A percentile compares a stretch with the other conserved stretches of the same genome.
Conservation (phyloP, 176 grass and related monocot genomes). For the Raddia distichophylla region DNA sequence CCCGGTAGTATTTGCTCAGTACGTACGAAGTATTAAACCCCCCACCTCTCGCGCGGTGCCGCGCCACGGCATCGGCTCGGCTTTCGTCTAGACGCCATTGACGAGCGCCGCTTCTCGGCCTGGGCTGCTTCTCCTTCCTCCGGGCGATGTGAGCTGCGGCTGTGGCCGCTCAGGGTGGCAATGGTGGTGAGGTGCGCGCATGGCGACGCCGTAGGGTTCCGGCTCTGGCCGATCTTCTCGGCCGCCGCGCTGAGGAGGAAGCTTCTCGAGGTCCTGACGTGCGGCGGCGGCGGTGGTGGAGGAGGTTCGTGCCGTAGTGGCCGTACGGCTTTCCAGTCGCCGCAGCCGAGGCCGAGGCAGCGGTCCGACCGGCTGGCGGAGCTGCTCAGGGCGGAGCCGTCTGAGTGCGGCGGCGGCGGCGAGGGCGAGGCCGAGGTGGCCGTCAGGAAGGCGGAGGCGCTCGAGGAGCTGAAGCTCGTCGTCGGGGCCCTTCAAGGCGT, state of each 20-base stretch:
- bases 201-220: conserved; percentile 47
- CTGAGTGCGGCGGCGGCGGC: conserved; percentile 59
- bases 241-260: conserved; percentile 56
- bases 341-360: conserved; percentile 30
- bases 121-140: background rate
- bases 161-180: background rate
- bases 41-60: background rate
- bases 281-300: conserved; percentile 33
- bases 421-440: conserved; percentile 23
- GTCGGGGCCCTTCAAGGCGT: conserved; percentile 43
- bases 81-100: conserved; percentile 52
- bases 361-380: conserved; percentile 67
- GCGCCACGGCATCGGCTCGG: conserved; percentile 36
- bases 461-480: conserved; percentile 64
- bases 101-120: conserved; percentile 13
- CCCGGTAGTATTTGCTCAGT: background rate
- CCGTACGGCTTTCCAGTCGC: conserved; percentile 30
- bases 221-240: conserved; percentile 69
- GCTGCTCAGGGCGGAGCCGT: conserved; percentile 62
- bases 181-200: conserved; percentile 54
- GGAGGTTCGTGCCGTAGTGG: conserved; percentile 23
- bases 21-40: conserved; percentile 40
- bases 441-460: conserved; percentile 32
- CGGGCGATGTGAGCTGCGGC: conserved; percentile 50
- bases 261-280: conserved; percentile 59